phyloP scores from a whole-genome alignment of 2,329 filamentous ascomycete genomes.

The Hypoxylon rubiginosum region DNA sequence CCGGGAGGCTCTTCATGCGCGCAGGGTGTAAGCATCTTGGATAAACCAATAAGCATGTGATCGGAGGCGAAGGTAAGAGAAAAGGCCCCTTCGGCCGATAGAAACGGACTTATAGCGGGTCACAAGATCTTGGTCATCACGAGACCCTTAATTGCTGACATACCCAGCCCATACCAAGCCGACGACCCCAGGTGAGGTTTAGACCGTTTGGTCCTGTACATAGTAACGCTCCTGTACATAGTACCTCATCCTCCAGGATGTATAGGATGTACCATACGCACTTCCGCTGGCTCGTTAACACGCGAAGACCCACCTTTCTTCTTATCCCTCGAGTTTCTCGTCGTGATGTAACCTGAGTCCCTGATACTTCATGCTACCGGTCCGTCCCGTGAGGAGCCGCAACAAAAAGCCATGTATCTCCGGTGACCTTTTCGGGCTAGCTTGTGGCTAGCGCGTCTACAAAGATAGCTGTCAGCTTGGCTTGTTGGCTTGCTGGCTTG shows the following conservation, averaged over 20 bases:
- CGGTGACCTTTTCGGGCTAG: not conserved
- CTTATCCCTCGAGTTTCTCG: not conserved
- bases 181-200: not conserved
- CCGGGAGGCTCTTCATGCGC: not conserved
- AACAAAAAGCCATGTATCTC: not conserved
- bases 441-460: not conserved
- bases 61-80: slow-evolving; percentile 2
- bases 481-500: not conserved
- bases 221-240: not conserved
- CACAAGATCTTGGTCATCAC: not conserved
- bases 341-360: slow-evolving; percentile 1
- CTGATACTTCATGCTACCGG: not conserved
- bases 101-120: not conserved
- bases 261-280: not conserved
- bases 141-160: not conserved
- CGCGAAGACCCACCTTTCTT: not conserved
- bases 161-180: not conserved
- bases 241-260: slow-evolving; percentile 4
- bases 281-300: slow-evolving; percentile 1
- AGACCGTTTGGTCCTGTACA: not conserved
- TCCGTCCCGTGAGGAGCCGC: not conserved
- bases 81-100: not conserved
- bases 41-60: not conserved
- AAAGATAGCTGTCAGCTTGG: not conserved
- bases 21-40: not conserved